Evolutionary conservation across 176 grass and related monocot species (phyloP).

Genomic region (Carex scoparia): DNA sequence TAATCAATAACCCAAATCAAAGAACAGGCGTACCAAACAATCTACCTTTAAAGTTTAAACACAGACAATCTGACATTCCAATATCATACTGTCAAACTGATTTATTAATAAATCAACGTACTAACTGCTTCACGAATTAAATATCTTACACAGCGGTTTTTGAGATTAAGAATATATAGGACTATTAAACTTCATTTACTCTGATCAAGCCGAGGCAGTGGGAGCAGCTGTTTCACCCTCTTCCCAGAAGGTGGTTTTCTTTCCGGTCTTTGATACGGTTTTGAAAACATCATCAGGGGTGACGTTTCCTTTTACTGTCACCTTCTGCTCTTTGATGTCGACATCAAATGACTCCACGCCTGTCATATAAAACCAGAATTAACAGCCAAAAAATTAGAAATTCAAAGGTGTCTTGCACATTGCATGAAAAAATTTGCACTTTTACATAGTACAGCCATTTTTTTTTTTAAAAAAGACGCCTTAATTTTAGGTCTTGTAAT

Average conservation of each 20-base stretch:
- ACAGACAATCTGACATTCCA: background rate
- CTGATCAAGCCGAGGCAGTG: background rate
- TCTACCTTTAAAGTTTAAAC: background rate
- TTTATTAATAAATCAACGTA: background rate
- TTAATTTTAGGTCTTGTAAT: background rate
- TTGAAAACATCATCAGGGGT: constrained; percentile 79
- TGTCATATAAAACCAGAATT: constrained; percentile 4
- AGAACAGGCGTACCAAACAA: background rate
- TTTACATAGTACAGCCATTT: background rate
- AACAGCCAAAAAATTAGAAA: background rate
- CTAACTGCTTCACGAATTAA: background rate
- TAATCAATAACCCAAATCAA: background rate
- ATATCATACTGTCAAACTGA: background rate
- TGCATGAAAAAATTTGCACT: background rate
- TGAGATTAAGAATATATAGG: background rate
- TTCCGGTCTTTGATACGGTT: constrained; percentile 86
- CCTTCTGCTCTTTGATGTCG: constrained; percentile 77
- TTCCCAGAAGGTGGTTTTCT: constrained; percentile 87
- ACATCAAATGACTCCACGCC: constrained; percentile 83
- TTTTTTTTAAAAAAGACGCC: background rate
- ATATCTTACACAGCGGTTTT: background rate
- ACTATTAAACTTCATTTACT: background rate
- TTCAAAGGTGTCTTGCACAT: background rate
- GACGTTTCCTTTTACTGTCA: constrained; percentile 88
- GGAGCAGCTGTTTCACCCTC: constrained; percentile 23